A percentile compares a stretch with the other conserved stretches of the same genome.
Conservation (phyloP, 768 basidiomycete genomes). For the Lepiota brunneoincarnata region DNA sequence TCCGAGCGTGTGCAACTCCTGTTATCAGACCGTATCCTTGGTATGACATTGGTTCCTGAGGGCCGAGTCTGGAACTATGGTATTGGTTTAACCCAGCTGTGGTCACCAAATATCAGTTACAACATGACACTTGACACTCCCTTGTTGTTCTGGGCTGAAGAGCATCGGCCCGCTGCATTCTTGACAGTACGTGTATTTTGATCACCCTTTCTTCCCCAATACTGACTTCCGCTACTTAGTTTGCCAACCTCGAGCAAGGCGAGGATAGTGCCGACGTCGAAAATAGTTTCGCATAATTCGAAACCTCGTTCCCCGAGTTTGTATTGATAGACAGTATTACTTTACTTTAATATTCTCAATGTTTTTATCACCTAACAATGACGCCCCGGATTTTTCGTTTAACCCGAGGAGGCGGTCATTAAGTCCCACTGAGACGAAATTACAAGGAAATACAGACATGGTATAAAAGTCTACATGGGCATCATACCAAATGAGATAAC, state of each 20-base stretch:
- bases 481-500: slow-evolving; percentile 52
- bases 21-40: slow-evolving; percentile 92
- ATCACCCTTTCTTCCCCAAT: not conserved
- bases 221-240: slow-evolving; percentile 41
- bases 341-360: not conserved
- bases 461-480: slow-evolving; percentile 28
- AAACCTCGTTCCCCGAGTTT: not conserved
- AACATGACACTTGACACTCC: slow-evolving; percentile 90
- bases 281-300: slow-evolving; percentile 80
- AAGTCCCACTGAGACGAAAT: not conserved
- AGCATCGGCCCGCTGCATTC: slow-evolving; percentile 93
- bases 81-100: slow-evolving; percentile 88
- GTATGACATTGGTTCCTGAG: slow-evolving; percentile 92
- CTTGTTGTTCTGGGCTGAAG: slow-evolving; percentile 92
- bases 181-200: slow-evolving; percentile 60
- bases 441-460: slow-evolving; percentile 2
- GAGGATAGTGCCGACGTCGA: slow-evolving; percentile 96
- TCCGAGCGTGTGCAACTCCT: slow-evolving; percentile 92
- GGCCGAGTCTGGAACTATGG: slow-evolving; percentile 98
- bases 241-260: slow-evolving; percentile 85
- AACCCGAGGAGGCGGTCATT: not conserved
- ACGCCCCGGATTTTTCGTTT: not conserved
- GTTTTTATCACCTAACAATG: not conserved
- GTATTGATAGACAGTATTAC: slow-evolving; percentile 8
- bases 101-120: slow-evolving; percentile 80